phyloP scores from a whole-genome alignment of 805 yeast species.

The Candida dajiaensis region DNA sequence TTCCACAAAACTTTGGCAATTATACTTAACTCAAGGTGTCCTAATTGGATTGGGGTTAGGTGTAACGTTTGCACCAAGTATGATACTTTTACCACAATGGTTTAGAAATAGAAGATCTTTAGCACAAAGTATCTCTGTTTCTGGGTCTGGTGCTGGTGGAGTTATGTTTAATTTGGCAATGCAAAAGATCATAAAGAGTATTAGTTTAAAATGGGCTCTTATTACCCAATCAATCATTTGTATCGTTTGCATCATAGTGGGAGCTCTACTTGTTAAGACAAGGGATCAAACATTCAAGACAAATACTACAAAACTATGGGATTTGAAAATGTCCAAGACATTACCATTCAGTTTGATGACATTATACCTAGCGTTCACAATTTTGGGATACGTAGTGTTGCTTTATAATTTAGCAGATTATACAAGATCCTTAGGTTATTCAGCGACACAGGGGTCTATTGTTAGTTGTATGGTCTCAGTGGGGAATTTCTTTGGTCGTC shows the following conservation, averaged over 20 bases:
- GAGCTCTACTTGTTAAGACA: conserved; percentile 29
- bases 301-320: conserved; percentile 32
- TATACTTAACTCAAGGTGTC: conserved; percentile 62
- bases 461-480: conserved; percentile 54
- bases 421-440: conserved; percentile 52
- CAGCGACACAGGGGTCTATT: conserved; percentile 45
- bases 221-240: conserved; percentile 31
- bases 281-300: conserved; percentile 31
- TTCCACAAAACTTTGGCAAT: conserved; percentile 52
- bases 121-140: conserved; percentile 31
- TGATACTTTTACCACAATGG: conserved; percentile 62
- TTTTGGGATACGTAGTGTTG: conserved; percentile 55
- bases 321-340: conserved; percentile 31
- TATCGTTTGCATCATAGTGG: conserved; percentile 27
- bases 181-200: conserved; percentile 25
- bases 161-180: conserved; percentile 29
- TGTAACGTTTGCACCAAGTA: conserved; percentile 39
- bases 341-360: conserved; percentile 38
- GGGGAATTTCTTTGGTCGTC: conserved; percentile 52
- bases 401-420: conserved; percentile 53
- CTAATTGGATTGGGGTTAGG: conserved; percentile 46
- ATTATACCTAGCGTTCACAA: conserved; percentile 38
- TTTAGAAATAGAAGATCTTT: conserved; percentile 52
- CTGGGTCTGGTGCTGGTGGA: conserved; percentile 40
- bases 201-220: conserved; percentile 26